phyloP scores from a whole-genome alignment of 495 filamentous ascomycete genomes.

The Aspergillus haitiensis region DNA sequence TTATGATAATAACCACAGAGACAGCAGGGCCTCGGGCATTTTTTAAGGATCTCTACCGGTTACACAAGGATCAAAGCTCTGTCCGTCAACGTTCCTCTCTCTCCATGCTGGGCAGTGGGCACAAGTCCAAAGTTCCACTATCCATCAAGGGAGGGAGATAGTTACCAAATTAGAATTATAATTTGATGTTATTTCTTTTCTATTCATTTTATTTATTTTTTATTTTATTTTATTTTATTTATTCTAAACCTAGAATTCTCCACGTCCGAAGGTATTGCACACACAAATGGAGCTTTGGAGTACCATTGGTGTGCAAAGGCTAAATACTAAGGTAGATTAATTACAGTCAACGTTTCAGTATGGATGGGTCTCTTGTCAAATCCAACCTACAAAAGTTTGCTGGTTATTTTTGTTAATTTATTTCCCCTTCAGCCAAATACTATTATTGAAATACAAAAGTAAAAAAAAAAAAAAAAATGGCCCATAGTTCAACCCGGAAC shows the following conservation, averaged over 20 bases:
- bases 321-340: not conserved
- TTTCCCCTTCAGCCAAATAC: not conserved
- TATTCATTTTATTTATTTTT: too few species aligned
- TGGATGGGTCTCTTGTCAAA: not conserved
- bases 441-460: not conserved
- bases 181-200: not conserved
- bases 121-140: not conserved
- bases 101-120: not conserved
- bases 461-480: not conserved
- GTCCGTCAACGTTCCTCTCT: not conserved
- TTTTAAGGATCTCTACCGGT: conserved; percentile 1
- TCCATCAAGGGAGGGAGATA: not conserved
- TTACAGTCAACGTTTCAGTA: conserved; percentile 4
- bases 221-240: too few species aligned
- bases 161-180: not conserved
- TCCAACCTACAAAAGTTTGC: not conserved
- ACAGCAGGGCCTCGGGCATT: conserved; percentile 6
- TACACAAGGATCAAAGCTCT: conserved; percentile 4
- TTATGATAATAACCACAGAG: conserved; percentile 3
- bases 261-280: not conserved
- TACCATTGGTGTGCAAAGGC: not conserved
- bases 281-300: not conserved
- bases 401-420: not conserved
- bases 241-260: not conserved
- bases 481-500: not conserved